Evolutionary conservation across 2,329 filamentous ascomycete species (phyloP).

Genomic region (Fusarium torreyae): DNA sequence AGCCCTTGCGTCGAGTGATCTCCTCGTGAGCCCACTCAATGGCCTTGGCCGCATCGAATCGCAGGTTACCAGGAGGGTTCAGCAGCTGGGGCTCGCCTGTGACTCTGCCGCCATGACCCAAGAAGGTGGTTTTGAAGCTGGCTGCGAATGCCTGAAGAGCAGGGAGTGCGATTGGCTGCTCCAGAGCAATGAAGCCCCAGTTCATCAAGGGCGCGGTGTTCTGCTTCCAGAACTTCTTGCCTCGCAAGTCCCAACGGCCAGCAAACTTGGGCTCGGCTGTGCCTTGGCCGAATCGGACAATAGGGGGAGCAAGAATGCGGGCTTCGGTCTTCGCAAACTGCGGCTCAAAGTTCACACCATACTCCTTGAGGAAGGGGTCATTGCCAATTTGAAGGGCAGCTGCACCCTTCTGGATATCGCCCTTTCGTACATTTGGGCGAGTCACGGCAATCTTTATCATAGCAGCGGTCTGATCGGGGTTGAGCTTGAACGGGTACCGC

Average conservation of each 20-base stretch:
- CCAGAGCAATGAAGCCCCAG: constrained; percentile 83
- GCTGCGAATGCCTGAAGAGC: constrained; percentile 53
- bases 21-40: constrained; percentile 61
- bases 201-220: constrained; percentile 75
- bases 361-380: constrained; percentile 80
- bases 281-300: constrained; percentile 75
- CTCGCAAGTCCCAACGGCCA: constrained; percentile 90
- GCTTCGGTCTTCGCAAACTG: constrained; percentile 78
- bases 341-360: constrained; percentile 78
- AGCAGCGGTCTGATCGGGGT: constrained; percentile 75
- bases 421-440: constrained; percentile 76
- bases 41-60: constrained; percentile 65
- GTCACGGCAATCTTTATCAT: constrained; percentile 98
- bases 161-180: constrained; percentile 64
- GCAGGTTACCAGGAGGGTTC: constrained; percentile 51
- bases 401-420: constrained; percentile 70
- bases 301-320: constrained; percentile 78
- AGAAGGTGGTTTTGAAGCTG: constrained; percentile 63
- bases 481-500: constrained; percentile 74
- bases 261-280: constrained; percentile 72
- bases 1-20: constrained; percentile 67
- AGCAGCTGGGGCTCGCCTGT: constrained; percentile 54
- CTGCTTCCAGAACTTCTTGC: constrained; percentile 78
- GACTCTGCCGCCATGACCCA: constrained; percentile 66
- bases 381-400: constrained; percentile 76